Conservation (phyloP, 1,139 yeast genomes). For the Debaryomyces psychrophilus region DNA sequence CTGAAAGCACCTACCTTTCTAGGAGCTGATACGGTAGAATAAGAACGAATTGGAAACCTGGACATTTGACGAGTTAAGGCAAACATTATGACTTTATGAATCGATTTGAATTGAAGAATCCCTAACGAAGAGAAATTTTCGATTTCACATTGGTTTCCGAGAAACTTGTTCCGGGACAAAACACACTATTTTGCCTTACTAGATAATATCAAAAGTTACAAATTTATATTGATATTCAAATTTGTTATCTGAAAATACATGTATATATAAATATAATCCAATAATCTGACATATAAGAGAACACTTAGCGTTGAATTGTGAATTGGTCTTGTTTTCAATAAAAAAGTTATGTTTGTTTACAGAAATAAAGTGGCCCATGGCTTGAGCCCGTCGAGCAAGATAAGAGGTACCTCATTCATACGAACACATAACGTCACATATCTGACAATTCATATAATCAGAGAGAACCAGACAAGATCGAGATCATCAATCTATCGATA, state of each 20-base stretch:
- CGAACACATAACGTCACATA: background rate
- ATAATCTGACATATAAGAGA: background rate
- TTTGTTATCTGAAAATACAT: background rate
- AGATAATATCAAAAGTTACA: no score
- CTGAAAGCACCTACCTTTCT: conserved; percentile 61
- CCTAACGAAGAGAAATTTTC: conserved; percentile 2
- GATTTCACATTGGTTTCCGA: conserved; percentile 2
- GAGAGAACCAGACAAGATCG: background rate
- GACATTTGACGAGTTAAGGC: conserved; percentile 26
- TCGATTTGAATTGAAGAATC: conserved; percentile 1
- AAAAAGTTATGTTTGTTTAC: conserved; percentile 1
- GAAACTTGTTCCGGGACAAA: conserved; percentile 3
- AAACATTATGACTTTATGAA: conserved; percentile 16
- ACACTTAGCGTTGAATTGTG: background rate
- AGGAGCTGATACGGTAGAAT: conserved; percentile 34
- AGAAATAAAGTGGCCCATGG: background rate
- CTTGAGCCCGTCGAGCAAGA: background rate
- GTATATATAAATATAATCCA: background rate
- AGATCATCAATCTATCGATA: background rate
- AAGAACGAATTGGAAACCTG: conserved; percentile 31
- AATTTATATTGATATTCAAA: background rate
- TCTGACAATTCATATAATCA: background rate
- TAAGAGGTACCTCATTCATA: background rate
- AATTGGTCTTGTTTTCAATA: background rate
- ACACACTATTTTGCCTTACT: background rate